A percentile compares a stretch with the other conserved stretches of the same genome.
phyloP scores from a whole-genome alignment of 768 basidiomycete species.

The Pulveroboletus sp. region DNA sequence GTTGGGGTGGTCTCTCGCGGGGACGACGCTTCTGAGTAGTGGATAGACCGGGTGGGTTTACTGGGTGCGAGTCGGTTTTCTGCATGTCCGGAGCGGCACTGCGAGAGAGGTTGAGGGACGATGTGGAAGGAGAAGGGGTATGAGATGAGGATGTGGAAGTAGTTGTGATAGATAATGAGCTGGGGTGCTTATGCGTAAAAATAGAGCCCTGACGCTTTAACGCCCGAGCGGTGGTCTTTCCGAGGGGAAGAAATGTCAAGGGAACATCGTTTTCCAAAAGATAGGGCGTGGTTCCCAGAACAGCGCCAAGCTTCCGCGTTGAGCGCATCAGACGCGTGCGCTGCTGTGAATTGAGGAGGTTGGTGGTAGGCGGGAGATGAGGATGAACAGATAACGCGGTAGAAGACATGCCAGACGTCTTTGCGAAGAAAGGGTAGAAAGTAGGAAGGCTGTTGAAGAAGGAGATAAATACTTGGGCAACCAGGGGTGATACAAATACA shows the following conservation, averaged over 20 bases:
- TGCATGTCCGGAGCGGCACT: background rate
- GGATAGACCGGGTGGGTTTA: conserved; percentile 20
- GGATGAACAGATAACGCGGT: conserved; percentile 15
- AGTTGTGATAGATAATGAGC: conserved; percentile 22
- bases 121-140: conserved; percentile 14
- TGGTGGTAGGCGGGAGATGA: conserved; percentile 35
- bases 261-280: conserved; percentile 29
- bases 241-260: conserved; percentile 22
- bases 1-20: conserved; percentile 16
- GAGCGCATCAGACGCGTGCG: conserved; percentile 37
- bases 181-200: conserved; percentile 21
- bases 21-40: conserved; percentile 7
- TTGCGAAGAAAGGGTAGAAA: background rate
- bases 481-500: background rate
- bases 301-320: conserved; percentile 34
- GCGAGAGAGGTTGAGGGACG: conserved; percentile 14
- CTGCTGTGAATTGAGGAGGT: conserved; percentile 29
- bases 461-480: conserved; percentile 4
- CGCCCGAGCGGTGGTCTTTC: conserved; percentile 13
- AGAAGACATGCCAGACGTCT: conserved; percentile 23
- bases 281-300: conserved; percentile 37
- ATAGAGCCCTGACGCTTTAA: conserved; percentile 34
- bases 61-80: conserved; percentile 8
- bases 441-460: background rate
- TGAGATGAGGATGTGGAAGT: conserved; percentile 14